Conservation (phyloP, 768 basidiomycete genomes). For the Crucibulum laeve region DNA sequence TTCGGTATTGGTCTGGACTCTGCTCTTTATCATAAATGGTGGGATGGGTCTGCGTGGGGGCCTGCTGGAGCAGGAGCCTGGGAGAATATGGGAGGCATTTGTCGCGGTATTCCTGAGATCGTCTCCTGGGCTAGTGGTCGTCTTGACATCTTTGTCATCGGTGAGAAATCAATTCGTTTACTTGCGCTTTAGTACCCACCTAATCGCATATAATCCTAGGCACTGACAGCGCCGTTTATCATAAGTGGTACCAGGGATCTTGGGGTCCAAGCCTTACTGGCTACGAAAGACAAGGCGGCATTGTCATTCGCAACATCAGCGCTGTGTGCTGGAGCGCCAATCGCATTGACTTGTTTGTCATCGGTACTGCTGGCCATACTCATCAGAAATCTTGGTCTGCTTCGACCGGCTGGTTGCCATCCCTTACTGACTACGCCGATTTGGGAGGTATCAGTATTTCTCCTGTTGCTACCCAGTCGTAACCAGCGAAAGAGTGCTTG, state of each 20-base stretch:
- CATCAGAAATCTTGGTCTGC: slow-evolving; percentile 1
- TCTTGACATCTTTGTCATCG: not conserved
- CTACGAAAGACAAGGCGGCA: not conserved
- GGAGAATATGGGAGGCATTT: slow-evolving; percentile 1
- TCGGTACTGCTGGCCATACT: not conserved
- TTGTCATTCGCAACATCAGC: slow-evolving; percentile 2
- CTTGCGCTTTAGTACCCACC: not conserved
- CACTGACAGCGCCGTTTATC: slow-evolving; percentile 1
- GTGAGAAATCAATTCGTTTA: not conserved
- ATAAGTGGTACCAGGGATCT: slow-evolving; percentile 3
- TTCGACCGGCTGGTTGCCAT: not conserved
- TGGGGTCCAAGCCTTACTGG: not conserved
- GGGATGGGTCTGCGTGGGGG: slow-evolving; percentile 1
- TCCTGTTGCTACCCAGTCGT: too few relatives aligned
- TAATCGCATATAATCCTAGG: not conserved
- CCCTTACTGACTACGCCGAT: not conserved
- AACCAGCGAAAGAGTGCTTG: too few relatives aligned
- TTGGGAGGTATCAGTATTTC: not conserved
- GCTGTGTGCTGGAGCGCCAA: slow-evolving; percentile 5
- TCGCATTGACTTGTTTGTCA: slow-evolving; percentile 7
- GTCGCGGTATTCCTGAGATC: not conserved
- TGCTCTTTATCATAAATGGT: slow-evolving; percentile 1
- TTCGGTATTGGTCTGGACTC: slow-evolving; percentile 4
- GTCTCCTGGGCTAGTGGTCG: not conserved
- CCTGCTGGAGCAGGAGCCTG: not conserved